These are phyloP conservation scores for Sporopachydermia cereana DNA, from an alignment of 1,139 yeast species.

Conservation along the genomic window DNA sequence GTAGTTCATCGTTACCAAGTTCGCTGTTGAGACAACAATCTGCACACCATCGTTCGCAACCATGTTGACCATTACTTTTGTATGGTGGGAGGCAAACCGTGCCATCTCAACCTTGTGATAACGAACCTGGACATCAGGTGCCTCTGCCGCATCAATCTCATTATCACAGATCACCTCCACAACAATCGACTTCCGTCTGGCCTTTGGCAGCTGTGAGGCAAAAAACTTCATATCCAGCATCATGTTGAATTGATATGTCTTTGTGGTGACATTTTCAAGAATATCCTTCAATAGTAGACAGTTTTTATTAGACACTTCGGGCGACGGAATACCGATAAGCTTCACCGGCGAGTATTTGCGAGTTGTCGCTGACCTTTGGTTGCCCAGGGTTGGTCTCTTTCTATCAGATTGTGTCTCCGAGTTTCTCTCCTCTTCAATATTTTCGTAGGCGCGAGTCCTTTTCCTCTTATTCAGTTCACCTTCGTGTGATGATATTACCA, in stretches of 20 bases:
- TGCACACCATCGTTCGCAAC: slow-evolving; percentile 15
- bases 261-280: not conserved
- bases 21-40: slow-evolving; percentile 25
- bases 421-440: not conserved
- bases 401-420: not conserved
- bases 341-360: slow-evolving; percentile 2
- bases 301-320: not conserved
- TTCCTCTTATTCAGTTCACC: not conserved
- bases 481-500: not conserved
- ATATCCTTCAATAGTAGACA: slow-evolving; percentile 1
- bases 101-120: not conserved
- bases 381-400: not conserved
- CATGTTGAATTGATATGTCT: slow-evolving; percentile 5
- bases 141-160: not conserved
- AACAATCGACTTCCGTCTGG: not conserved
- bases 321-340: not conserved
- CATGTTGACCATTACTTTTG: slow-evolving; percentile 24
- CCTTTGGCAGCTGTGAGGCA: slow-evolving; percentile 2
- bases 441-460: not conserved
- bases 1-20: slow-evolving; percentile 24
- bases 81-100: slow-evolving; percentile 22
- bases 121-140: not conserved
- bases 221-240: slow-evolving; percentile 1
- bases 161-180: not conserved
- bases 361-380: not conserved